Evolutionary conservation across 2,329 filamentous ascomycete genomes (phyloP), one percentile per base, ranked within the genome.

Genomic region (Paecilomyces niveus): DNA sequence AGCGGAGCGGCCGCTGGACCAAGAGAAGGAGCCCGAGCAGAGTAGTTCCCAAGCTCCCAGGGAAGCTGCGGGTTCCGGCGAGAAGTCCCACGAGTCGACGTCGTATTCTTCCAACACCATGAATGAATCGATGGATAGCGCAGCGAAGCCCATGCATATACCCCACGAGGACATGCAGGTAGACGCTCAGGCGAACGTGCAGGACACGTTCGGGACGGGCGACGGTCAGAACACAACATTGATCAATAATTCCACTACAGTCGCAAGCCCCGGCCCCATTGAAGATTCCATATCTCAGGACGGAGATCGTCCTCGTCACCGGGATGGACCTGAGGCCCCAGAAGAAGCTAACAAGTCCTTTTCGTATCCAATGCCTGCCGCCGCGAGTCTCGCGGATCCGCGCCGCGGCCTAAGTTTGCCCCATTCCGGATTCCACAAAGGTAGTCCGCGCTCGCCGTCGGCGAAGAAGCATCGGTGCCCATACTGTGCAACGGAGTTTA

Each of bases 401-500:
- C 75, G 80, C 56, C 79, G 84, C 63, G 83, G 83, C 58, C 81
- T 85, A 74, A 87, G 84, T 67, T 72, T 85, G 59, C 83, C 83
- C 45, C 75, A 79, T 62, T 77, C 82, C 15, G 83, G 81, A 50
- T 83, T 81, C 57, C 77, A 79, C 56, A 80, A 83, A 68, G 78
- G 77, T 62, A 80, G 79, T 57, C 85, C 86, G 54, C 84, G 85
- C 66, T 90, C 91, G 5, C 87, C 89, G 0, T 87, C 87, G 26
- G 82, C 84, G 56, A 97, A 96, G 78, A 93, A 94, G 69, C 93
- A 99, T 78, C 96, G 94, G 74, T 99, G 94, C 70, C 93, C 91
- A 0, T 96, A 96, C 73, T 99, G 94, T 80, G 86, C 91, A 45
- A 97, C 94, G 4, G 94, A 96, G 69, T 99, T 99, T 67, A 99